These are phyloP conservation scores for Anisogramma anomala DNA, from an alignment of 2,329 filamentous ascomycete genomes.

Conservation along the genomic window DNA sequence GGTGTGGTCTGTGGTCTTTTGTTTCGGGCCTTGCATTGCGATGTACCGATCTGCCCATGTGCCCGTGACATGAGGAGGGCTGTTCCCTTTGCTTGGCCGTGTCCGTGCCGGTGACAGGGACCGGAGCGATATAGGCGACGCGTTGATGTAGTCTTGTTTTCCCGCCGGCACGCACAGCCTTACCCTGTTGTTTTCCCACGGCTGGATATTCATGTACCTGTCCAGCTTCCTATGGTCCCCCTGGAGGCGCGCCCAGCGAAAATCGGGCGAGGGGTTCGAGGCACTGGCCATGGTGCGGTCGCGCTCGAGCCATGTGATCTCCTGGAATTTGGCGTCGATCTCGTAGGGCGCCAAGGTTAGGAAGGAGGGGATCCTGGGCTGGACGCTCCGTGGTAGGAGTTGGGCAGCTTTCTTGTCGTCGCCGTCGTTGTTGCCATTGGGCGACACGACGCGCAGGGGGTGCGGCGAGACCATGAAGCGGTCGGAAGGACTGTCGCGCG, in stretches of 20 bases:
- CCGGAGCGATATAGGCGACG: conserved; percentile 54
- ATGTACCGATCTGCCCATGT: conserved; percentile 54
- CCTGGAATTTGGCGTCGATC: conserved; percentile 39
- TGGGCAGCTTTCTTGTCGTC: conserved; percentile 5
- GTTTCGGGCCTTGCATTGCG: conserved; percentile 84
- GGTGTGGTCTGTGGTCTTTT: conserved; percentile 63
- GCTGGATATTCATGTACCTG: conserved; percentile 80
- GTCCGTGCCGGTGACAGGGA: conserved; percentile 26
- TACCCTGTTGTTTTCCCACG: conserved; percentile 78
- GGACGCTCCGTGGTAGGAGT: too few relatives aligned
- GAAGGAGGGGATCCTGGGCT: conserved; percentile 27
- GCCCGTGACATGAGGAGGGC: conserved; percentile 13
- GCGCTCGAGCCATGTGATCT: conserved; percentile 43
- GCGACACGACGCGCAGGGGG: conserved; percentile 1
- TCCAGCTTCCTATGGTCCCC: conserved; percentile 54
- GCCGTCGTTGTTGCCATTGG: conserved; percentile 5
- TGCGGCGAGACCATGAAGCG: conserved; percentile 14
- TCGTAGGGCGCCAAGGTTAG: conserved; percentile 29
- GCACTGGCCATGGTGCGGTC: conserved; percentile 31
- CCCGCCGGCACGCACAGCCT: conserved; percentile 66
- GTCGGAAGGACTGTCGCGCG: conserved; percentile 24
- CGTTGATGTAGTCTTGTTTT: conserved; percentile 70
- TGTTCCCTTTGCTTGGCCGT: background rate
- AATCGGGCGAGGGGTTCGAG: conserved; percentile 27
- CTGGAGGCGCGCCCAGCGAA: conserved; percentile 39